Evolutionary conservation across 371 early-diverging fungal species (phyloP).

Genomic region (Syncephalastrum racemosum): DNA sequence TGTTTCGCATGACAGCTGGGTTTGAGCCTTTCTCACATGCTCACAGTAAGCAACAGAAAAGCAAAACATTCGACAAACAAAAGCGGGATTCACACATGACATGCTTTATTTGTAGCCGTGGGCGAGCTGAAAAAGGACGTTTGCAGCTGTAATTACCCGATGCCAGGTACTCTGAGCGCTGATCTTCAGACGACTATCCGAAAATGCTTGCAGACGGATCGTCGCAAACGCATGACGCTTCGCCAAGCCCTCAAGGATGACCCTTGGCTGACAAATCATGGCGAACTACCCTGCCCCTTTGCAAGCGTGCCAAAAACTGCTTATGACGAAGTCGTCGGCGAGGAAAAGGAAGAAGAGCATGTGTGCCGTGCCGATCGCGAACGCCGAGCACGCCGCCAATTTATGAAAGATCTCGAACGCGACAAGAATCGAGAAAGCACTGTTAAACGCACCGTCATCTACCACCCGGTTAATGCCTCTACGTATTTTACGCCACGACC

Average conservation of each 20-base stretch:
- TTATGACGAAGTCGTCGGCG: conserved; percentile 21
- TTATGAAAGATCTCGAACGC: conserved; percentile 35
- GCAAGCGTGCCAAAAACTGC: conserved; percentile 18
- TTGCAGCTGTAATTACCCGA: conserved; percentile 53
- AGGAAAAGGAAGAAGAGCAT: conserved; percentile 13
- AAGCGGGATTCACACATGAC: neutral
- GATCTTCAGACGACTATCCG: conserved; percentile 46
- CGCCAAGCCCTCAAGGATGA: conserved; percentile 49
- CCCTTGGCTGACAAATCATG: conserved; percentile 48
- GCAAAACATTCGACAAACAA: neutral
- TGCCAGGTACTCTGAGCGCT: conserved; percentile 44
- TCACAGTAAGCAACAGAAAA: conserved; percentile 32
- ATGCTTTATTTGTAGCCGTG: conserved; percentile 37
- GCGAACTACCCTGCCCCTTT: conserved; percentile 28
- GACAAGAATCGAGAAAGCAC: conserved; percentile 22
- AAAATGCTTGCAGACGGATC: conserved; percentile 53
- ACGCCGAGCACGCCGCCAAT: conserved; percentile 29
- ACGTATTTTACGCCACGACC: conserved; percentile 35
- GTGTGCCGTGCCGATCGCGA: conserved; percentile 27
- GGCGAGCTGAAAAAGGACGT: conserved; percentile 70
- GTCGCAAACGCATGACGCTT: conserved; percentile 46
- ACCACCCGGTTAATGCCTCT: conserved; percentile 42
- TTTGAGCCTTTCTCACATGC: conserved; percentile 82
- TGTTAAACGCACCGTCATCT: conserved; percentile 37
- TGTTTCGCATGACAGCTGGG: conserved; percentile 90